These are phyloP conservation scores for Rhododendron simsii DNA, from an alignment of 148 eudicot genomes.

Conservation along the genomic window DNA sequence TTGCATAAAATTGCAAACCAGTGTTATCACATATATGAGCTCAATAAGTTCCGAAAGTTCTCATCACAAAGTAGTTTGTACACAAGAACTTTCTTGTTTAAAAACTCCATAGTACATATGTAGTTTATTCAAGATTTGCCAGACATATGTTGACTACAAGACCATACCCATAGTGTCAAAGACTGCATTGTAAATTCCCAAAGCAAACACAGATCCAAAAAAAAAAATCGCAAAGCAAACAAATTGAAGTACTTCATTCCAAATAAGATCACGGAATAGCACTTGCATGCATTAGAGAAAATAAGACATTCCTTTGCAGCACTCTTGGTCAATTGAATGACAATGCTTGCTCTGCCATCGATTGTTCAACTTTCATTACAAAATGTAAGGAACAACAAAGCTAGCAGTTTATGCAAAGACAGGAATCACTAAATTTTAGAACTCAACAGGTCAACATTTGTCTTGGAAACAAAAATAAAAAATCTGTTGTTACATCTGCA, in stretches of 20 bases:
- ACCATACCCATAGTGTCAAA: neutral
- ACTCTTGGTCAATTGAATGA: neutral
- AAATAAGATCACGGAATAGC: neutral
- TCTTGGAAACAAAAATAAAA: neutral
- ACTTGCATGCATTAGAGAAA: neutral
- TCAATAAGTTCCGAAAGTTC: neutral
- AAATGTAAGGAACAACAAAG: neutral
- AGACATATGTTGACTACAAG: neutral
- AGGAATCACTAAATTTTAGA: neutral
- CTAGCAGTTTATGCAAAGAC: neutral
- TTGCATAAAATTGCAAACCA: neutral
- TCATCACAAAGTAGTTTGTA: neutral
- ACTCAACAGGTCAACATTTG: neutral
- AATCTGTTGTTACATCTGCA: neutral
- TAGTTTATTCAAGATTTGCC: neutral
- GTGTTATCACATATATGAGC: neutral
- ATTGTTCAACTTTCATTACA: neutral
- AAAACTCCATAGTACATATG: neutral
- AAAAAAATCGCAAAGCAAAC: neutral
- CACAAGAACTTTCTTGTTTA: neutral
- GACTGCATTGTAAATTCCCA: neutral
- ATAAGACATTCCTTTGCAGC: neutral
- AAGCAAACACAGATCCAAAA: neutral
- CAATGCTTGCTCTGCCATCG: neutral
- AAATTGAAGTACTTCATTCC: neutral